Base-by-base conservation (phyloP, 2,329 filamentous ascomycete species). In the Epichloe glyceriae region DNA sequence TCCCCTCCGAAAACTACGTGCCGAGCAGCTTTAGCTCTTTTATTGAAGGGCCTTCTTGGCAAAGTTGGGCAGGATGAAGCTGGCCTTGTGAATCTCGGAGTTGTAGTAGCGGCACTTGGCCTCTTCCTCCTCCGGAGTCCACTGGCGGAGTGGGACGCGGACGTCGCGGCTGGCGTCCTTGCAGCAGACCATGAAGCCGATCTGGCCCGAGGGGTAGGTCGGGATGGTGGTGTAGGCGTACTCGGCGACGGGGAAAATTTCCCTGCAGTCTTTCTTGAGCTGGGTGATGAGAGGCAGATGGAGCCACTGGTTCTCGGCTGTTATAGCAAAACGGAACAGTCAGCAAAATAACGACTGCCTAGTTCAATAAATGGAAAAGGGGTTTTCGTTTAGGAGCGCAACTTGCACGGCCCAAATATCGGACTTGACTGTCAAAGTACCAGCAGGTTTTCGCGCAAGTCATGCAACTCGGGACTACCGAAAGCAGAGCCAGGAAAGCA, bases 211-310 rank as follows among this genome's bases (percentile, higher is more conserved):
- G 59, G 93, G 93, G 78, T 98, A 98, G 67, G 93, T 98, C 53
- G 93, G 93, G 71, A 98, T 98, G 63, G 91, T 97, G 65, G 91
- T 97, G 81, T 96, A 98, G 62, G 87, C 93, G 75, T 97, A 98
- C 75, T 98, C 93, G 69, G 86, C 93, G 56, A 88, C 87, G 58
- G 93, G 90, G 84, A 98, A 98, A 70, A 98, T 87, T 71, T 93
- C 85, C 70, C 85, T 85, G 85, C 91, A 96, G 66, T 89, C 81
- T 79, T 95, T 90, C 82, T 95, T 95, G 65, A 98, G 85, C 74
- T 91, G 81, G 68, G 83, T 82, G 73, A 98, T 98, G 63, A 98
- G 82, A 54, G 85, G 79, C 62, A 98, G 81, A 76, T 98, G 93
- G 54, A 98, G 86, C 93, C 93, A 98, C 75, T 95, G 90, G 83